A percentile compares a stretch with the other conserved stretches of the same genome.
These are phyloP conservation scores for Galerina sulciceps DNA, from an alignment of 768 basidiomycete species.

Conservation along the genomic window DNA sequence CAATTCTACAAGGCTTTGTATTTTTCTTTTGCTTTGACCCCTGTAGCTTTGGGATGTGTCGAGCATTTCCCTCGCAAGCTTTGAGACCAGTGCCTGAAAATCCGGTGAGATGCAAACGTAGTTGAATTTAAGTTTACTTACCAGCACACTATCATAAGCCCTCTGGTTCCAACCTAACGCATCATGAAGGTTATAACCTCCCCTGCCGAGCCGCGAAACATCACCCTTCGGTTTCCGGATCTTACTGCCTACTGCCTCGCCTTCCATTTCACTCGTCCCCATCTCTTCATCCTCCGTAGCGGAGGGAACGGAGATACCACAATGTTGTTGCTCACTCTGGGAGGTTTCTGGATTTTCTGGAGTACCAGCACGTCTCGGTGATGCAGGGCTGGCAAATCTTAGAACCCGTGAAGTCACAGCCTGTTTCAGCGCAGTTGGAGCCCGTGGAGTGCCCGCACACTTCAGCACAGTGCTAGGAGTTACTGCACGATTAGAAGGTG, in stretches of 20 bases:
- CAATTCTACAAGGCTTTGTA: constrained; percentile 1
- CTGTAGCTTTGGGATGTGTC: too few species aligned
- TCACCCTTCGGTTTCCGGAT: constrained; percentile 2
- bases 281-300: not conserved
- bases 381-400: too few species aligned
- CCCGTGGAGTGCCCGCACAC: too few species aligned
- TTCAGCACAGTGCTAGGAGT: not conserved
- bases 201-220: not conserved
- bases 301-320: not conserved
- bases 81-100: not conserved
- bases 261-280: not conserved
- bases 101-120: too few species aligned
- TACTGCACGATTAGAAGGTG: not conserved
- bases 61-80: too few species aligned
- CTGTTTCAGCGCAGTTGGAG: too few species aligned
- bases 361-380: not conserved
- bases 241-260: not conserved
- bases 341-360: not conserved
- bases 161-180: constrained; percentile 2
- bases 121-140: not conserved
- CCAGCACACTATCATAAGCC: not conserved
- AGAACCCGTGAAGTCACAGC: too few species aligned
- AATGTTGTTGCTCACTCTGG: too few species aligned
- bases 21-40: too few species aligned
- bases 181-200: not conserved